Evolutionary conservation across 371 early-diverging fungal genomes (phyloP).

Genomic region (Mortierella sp.): DNA sequence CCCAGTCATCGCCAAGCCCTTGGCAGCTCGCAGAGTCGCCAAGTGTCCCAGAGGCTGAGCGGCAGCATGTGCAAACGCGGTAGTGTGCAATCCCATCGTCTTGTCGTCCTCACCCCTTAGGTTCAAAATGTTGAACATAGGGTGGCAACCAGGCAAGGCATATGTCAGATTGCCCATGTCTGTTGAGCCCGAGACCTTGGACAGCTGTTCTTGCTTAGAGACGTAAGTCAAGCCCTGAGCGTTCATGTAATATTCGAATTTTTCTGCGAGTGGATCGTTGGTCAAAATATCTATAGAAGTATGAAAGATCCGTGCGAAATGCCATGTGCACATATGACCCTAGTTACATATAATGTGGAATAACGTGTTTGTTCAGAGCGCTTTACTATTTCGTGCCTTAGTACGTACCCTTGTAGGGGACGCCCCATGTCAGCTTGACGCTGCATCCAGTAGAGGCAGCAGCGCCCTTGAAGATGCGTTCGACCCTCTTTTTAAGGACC

Average conservation of each 20-base stretch:
- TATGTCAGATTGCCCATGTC: slow-evolving; percentile 76
- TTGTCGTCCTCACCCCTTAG: slow-evolving; percentile 38
- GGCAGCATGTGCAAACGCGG: slow-evolving; percentile 60
- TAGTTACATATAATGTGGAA: too few relatives aligned
- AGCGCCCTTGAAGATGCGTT: slow-evolving; percentile 59
- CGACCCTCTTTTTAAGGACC: slow-evolving; percentile 53
- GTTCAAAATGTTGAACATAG: slow-evolving; percentile 64
- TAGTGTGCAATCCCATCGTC: slow-evolving; percentile 59
- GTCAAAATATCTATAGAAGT: slow-evolving; percentile 58
- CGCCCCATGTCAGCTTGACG: slow-evolving; percentile 52
- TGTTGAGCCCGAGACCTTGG: slow-evolving; percentile 56
- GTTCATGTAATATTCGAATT: slow-evolving; percentile 60
- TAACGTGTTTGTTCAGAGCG: too few relatives aligned
- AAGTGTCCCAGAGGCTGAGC: slow-evolving; percentile 58
- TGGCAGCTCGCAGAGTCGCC: slow-evolving; percentile 66
- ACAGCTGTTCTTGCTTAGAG: slow-evolving; percentile 38
- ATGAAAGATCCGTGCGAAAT: too few relatives aligned
- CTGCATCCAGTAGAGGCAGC: slow-evolving; percentile 69
- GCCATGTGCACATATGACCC: too few relatives aligned
- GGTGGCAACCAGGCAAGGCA: slow-evolving; percentile 64
- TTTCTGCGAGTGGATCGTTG: slow-evolving; percentile 58
- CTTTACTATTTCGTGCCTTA: too few relatives aligned
- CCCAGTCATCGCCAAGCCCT: slow-evolving; percentile 55
- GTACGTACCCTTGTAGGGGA: slow-evolving; percentile 51
- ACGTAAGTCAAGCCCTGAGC: slow-evolving; percentile 27